Evolutionary conservation across 2,329 filamentous ascomycete genomes (phyloP), one percentile per base, ranked within the genome.

Genomic region (Botryotinia convoluta): DNA sequence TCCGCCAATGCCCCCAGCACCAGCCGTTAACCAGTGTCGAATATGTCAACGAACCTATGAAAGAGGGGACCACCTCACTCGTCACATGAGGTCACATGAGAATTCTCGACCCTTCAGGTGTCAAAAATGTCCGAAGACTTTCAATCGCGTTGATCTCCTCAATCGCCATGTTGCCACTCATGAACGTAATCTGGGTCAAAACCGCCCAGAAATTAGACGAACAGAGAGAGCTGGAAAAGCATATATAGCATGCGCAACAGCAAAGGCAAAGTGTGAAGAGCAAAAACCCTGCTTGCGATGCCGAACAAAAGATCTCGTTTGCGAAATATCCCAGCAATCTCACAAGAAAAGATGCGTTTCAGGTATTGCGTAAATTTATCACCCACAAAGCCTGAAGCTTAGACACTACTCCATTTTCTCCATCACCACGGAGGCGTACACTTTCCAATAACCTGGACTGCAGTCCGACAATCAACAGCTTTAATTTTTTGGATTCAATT

Each of bases 201-300:
- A 39, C 63, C 45, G 35, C 37, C 71, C 32, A 3, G 60, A 51
- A 4, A 68, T 68, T 16, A 48, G 67, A 44, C 44, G 73, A 48
- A 32, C 65, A 12, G 76, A 77, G 45, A 73, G 76, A 32, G 77
- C 74, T 51, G 67, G 64, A 44, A 48, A 71, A 44, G 76, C 77
- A 32, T 77, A 76, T 71, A 10, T 75, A 37, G 74, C 65, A 18
- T 78, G 76, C 71, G 72, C 75, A 5, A 35, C 71, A 18, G 72
- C 76, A 8, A 77, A 77, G 71, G 72, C 71, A 26, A 76, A 76
- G 57, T 78, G 77, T 70, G 70, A 77, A 37, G 74, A 77, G 29
- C 54, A 77, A 26, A 78, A 78, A 67, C 77, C 77, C 12, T 51
- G 48, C 26, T 20, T 78, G 75, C 72, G 76, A 45, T 78, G 76